Percentiles rank a stretch among this genome's conserved stretches.
Conservation (phyloP, 2,329 filamentous ascomycete genomes). For the Hymenoscyphus fraxineus region DNA sequence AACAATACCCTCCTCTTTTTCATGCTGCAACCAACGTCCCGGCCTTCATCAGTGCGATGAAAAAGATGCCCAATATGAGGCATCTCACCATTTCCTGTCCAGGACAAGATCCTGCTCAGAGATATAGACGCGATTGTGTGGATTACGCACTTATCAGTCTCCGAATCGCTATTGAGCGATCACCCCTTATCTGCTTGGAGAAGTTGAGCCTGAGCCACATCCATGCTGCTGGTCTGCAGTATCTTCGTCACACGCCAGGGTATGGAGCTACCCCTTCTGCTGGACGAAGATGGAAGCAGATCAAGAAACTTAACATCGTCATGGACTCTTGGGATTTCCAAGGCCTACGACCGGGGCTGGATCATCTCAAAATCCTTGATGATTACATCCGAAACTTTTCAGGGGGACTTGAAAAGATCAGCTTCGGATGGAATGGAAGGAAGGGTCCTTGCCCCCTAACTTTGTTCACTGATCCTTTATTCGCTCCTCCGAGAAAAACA, state of each 20-base stretch:
- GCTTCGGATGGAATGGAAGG: constrained; percentile 71
- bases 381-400: constrained; percentile 73
- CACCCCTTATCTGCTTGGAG: constrained; percentile 60
- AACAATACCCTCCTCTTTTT: constrained; percentile 85
- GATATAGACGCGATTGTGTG: constrained; percentile 72
- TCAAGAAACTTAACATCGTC: constrained; percentile 67
- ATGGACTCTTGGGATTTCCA: constrained; percentile 68
- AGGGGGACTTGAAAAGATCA: constrained; percentile 61
- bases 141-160: constrained; percentile 88
- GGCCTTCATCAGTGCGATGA: constrained; percentile 74
- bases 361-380: constrained; percentile 76
- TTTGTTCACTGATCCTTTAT: constrained; percentile 61
- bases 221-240: constrained; percentile 71
- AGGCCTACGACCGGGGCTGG: constrained; percentile 54
- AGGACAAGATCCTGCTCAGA: constrained; percentile 63
- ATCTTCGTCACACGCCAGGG: constrained; percentile 70
- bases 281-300: constrained; percentile 70
- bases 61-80: constrained; percentile 62
- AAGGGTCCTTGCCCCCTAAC: constrained; percentile 72
- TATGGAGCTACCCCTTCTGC: constrained; percentile 73
- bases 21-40: constrained; percentile 85
- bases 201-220: constrained; percentile 70
- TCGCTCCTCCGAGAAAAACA: constrained; percentile 50
- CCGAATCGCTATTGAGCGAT: constrained; percentile 75
- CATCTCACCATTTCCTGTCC: constrained; percentile 76